Evolutionary conservation across 306 rosid species (phyloP).

Genomic region (Quercus bicolor): DNA sequence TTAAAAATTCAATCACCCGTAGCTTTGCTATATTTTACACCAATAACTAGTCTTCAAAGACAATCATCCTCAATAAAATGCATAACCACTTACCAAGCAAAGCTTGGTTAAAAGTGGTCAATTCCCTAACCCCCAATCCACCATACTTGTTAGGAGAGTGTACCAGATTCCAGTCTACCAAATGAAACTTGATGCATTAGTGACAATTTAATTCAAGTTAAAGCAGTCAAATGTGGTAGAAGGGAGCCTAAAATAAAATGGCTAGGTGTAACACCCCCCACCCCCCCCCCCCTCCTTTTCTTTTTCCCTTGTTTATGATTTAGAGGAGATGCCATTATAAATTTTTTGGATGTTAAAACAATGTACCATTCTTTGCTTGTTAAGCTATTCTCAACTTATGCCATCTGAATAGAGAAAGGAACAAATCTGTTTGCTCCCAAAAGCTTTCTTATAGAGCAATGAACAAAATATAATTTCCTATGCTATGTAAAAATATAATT

Average conservation of each 20-base stretch:
- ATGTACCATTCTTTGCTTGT: background rate
- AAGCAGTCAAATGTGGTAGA: too few relatives aligned
- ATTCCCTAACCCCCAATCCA: too few relatives aligned
- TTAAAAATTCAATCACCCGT: too few relatives aligned
- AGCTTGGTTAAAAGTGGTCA: too few relatives aligned
- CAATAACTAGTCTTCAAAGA: too few relatives aligned
- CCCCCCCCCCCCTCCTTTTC: too few relatives aligned
- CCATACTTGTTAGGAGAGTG: too few relatives aligned
- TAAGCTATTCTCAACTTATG: background rate
- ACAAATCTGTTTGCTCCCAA: background rate
- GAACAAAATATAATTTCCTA: background rate
- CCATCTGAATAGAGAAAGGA: background rate
- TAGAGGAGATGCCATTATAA: background rate
- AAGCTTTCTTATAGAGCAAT: background rate
- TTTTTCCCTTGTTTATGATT: background rate
- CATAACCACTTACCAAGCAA: too few relatives aligned
- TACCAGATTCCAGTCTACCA: too few relatives aligned
- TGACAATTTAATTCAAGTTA: background rate
- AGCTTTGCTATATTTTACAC: too few relatives aligned
- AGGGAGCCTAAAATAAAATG: background rate
- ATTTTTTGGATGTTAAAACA: background rate
- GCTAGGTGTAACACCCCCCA: background rate
- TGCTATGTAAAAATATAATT: background rate
- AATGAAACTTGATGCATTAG: too few relatives aligned
- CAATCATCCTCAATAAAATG: too few relatives aligned